Percentiles rank a stretch among this genome's conserved stretches.
phyloP scores from a whole-genome alignment of 257 asterid species.

The Ilex aquifolium region DNA sequence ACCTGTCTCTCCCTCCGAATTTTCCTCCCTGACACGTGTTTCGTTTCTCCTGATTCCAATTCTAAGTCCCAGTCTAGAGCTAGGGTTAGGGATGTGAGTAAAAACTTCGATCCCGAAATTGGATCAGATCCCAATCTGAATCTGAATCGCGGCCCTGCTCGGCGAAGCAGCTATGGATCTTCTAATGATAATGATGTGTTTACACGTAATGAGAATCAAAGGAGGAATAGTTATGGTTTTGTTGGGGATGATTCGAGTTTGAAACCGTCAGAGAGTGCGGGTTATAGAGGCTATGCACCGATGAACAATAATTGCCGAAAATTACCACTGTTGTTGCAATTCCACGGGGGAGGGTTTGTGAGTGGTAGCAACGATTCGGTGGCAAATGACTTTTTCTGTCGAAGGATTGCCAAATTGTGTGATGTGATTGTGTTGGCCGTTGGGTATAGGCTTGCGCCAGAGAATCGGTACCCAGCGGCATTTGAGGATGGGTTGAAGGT shows the following conservation, averaged over 20 bases:
- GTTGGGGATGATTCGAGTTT: constrained; percentile 33
- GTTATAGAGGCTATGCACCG: constrained; percentile 74
- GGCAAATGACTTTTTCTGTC: constrained; percentile 75
- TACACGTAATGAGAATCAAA: constrained; percentile 20
- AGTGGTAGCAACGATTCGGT: constrained; percentile 78
- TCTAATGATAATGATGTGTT: constrained; percentile 13
- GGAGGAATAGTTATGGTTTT: constrained; percentile 58
- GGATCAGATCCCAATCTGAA: constrained; percentile 32
- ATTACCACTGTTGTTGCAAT: constrained; percentile 76
- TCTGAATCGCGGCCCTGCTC: constrained; percentile 6
- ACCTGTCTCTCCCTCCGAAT: constrained; percentile 74
- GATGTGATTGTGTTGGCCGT: constrained; percentile 89
- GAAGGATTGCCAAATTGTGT: constrained; percentile 70
- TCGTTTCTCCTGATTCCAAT: constrained; percentile 31
- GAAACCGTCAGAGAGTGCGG: constrained; percentile 38
- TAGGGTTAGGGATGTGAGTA: constrained; percentile 14
- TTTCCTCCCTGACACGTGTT: constrained; percentile 81
- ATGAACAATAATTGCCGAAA: constrained; percentile 36
- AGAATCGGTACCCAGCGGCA: constrained; percentile 78
- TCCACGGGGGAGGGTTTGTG: constrained; percentile 94
- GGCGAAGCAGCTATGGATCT: constrained; percentile 52
- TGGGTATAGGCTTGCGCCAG: constrained; percentile 89
- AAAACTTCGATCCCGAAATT: constrained; percentile 1
- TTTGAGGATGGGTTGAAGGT: constrained; percentile 91
- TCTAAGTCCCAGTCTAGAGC: constrained; percentile 19